These are phyloP conservation scores for Penicillium sp. DNA, from an alignment of 2,329 filamentous ascomycete species.

Conservation along the genomic window DNA sequence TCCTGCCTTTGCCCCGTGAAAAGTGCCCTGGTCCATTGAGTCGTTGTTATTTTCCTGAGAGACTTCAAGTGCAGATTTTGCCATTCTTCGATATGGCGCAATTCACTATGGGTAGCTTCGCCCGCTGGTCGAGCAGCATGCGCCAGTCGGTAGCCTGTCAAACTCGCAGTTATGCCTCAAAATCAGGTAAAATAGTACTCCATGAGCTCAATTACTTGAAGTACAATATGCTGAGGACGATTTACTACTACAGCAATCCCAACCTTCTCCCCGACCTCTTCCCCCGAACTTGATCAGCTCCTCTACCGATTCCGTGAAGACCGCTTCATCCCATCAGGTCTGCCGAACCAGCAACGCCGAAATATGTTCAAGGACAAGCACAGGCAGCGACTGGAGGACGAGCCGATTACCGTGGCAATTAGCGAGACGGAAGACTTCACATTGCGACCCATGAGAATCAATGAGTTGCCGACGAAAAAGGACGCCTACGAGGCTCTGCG, in stretches of 20 bases:
- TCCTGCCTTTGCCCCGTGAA: not conserved
- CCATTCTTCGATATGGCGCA: conserved; percentile 44
- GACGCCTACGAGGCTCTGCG: conserved; percentile 40
- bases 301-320: conserved; percentile 51
- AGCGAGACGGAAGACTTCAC: conserved; percentile 48
- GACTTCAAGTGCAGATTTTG: not conserved
- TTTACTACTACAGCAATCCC: conserved; percentile 41
- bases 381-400: conserved; percentile 43
- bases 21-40: not conserved
- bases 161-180: conserved; percentile 38
- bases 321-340: conserved; percentile 51
- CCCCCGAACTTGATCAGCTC: conserved; percentile 48
- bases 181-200: conserved; percentile 36
- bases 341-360: conserved; percentile 45
- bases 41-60: not conserved
- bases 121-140: conserved; percentile 44
- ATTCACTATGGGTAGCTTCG: conserved; percentile 44
- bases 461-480: conserved; percentile 42
- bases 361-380: conserved; percentile 49
- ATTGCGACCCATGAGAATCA: conserved; percentile 45
- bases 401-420: conserved; percentile 50
- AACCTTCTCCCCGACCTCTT: conserved; percentile 47
- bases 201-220: not conserved
- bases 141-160: conserved; percentile 42
- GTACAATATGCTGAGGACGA: conserved; percentile 13